Evolutionary conservation across 257 asterid species (phyloP), one percentile per base, ranked within the genome.

Genomic region (Solanum dulcamara): DNA sequence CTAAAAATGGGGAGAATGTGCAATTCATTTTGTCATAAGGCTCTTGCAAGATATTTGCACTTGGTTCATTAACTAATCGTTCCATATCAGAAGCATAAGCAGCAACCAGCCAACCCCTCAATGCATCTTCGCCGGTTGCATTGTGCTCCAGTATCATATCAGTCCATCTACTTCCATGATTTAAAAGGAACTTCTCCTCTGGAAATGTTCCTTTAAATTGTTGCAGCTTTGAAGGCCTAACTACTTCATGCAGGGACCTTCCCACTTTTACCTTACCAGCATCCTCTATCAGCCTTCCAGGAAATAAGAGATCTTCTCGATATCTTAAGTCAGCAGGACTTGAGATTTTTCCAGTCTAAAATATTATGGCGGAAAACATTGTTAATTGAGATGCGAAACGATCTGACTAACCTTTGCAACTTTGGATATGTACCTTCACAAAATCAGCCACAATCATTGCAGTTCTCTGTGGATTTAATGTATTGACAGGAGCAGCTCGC

Each of bases 51-150:
- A 89, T 92, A 33, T 72, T 66, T 15, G 64, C 92, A 18, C 79
- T 81, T 7, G 81, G 68, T 57, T 81, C 81, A 10, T 38, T 28
- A 26, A 50, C 64, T 17, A 89, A 87, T 51, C 84, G 91, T 84
- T 92, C 92, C 40, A 91, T 87, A 74, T 90, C 91, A 62, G 96
- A 89, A 81, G 97, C 94, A 87, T 94, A 97, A 15, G 98, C 99
- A 88, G 98, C 99, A 77, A 97, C 98, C 59, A 95, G 90, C 99
- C 98, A 97, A n/a, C 98, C 99, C 90, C 98, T 92, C 92, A 97
- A 81, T 46, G 98, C 98, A 88, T 97, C 98, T 89, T 95, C 98
- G 40, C 98, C 98, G 0, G 90, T 92, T 35, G 99, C 99, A 33
- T 86, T 87, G 66, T 90, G 96, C 81, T 94, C 94, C 89, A 97